Evolutionary conservation across 1,284 basidiomycete species (phyloP).

Genomic region (Pulveroboletus sp.): DNA sequence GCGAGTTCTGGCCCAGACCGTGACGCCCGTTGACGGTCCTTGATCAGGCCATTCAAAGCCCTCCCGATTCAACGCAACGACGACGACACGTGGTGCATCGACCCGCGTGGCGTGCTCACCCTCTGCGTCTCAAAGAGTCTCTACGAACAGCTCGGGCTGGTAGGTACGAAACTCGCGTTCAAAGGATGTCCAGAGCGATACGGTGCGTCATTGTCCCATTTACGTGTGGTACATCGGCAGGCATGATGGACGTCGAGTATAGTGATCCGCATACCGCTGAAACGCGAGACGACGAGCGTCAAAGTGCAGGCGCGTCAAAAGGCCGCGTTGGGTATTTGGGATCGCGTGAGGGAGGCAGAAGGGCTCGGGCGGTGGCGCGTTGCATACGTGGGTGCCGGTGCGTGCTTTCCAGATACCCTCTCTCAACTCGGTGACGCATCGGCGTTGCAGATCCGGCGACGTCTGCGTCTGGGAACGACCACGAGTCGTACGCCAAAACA

Average conservation of each 20-base stretch:
- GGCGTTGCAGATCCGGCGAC: not conserved
- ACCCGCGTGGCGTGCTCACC: slow-evolving; percentile 55
- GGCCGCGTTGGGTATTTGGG: slow-evolving; percentile 44
- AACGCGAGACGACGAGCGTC: slow-evolving; percentile 38
- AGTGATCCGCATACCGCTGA: slow-evolving; percentile 50
- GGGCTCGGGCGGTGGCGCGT: slow-evolving; percentile 48
- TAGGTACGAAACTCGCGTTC: slow-evolving; percentile 53
- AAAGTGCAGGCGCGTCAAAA: slow-evolving; percentile 38
- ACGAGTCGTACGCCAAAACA: not conserved
- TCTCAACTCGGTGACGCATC: not conserved
- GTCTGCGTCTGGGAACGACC: not conserved
- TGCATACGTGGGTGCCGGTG: slow-evolving; percentile 33
- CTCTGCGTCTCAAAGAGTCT: slow-evolving; percentile 54
- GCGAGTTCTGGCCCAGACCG: not conserved
- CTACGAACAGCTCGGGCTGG: slow-evolving; percentile 59
- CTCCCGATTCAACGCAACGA: slow-evolving; percentile 38
- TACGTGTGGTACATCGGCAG: not conserved
- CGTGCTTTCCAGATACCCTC: not conserved
- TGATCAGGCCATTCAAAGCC: slow-evolving; percentile 38
- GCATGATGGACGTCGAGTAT: slow-evolving; percentile 5
- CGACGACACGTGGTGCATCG: slow-evolving; percentile 66
- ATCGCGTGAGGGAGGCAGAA: slow-evolving; percentile 35
- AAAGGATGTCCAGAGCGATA: slow-evolving; percentile 47
- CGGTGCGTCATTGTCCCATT: slow-evolving; percentile 41
- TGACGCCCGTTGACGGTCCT: not conserved